These are phyloP conservation scores for Zostera marina DNA, from an alignment of 116 monocot genomes.

Conservation along the genomic window DNA sequence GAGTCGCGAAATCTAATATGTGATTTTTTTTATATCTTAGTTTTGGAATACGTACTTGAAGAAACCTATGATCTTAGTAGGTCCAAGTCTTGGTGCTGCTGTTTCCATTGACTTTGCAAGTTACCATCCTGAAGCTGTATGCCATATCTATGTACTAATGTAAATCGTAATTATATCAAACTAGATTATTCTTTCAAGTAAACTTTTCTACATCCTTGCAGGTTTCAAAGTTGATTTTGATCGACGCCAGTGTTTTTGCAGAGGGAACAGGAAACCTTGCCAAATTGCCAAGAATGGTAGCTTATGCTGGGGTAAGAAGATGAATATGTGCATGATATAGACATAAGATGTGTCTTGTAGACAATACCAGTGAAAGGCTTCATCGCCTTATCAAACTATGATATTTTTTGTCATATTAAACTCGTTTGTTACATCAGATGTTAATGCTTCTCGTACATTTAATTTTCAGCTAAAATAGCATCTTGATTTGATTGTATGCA, in stretches of 20 bases:
- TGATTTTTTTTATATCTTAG: conserved; percentile 12
- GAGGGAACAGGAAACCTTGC: conserved; percentile 62
- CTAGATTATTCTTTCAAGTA: background rate
- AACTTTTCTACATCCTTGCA: conserved; percentile 12
- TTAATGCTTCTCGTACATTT: background rate
- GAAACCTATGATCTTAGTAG: conserved; percentile 72
- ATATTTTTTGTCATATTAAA: background rate
- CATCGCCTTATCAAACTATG: background rate
- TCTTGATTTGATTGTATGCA: background rate
- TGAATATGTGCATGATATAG: no score
- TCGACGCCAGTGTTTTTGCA: conserved; percentile 74
- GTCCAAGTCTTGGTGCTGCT: conserved; percentile 83
- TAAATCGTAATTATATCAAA: background rate
- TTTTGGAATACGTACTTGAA: conserved; percentile 58
- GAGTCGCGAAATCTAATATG: background rate
- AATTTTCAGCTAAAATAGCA: background rate
- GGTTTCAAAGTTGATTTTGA: conserved; percentile 67
- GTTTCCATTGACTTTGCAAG: conserved; percentile 68
- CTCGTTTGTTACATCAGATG: background rate
- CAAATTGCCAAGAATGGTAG: conserved; percentile 42
- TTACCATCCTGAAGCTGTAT: conserved; percentile 70
- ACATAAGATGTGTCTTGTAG: background rate
- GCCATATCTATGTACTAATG: background rate
- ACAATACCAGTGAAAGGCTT: background rate
- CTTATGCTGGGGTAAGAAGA: conserved; percentile 74